Evolutionary conservation across 2,329 filamentous ascomycete genomes (phyloP).

Genomic region (Venturiaceae sp.): DNA sequence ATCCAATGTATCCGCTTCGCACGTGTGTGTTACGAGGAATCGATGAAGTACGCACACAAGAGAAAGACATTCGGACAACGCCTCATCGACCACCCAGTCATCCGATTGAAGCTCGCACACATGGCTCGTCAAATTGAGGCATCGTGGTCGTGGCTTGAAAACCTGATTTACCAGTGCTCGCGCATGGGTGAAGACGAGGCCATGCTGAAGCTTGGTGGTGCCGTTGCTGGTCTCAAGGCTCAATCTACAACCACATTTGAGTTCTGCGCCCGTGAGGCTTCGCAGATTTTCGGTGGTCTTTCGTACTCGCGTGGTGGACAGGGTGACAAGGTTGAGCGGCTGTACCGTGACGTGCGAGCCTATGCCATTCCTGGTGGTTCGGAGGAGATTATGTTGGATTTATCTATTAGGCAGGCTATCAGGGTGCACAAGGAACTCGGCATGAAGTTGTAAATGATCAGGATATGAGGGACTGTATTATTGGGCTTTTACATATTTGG

Average conservation of each 20-base stretch:
- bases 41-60: constrained; percentile 95
- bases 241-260: constrained; percentile 92
- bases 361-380: constrained; percentile 91
- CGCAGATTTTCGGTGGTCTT: constrained; percentile 93
- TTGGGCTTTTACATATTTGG: no score
- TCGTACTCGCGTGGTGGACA: constrained; percentile 90
- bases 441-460: constrained; percentile 83
- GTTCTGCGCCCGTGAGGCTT: constrained; percentile 92
- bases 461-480: no score
- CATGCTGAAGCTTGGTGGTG: constrained; percentile 89
- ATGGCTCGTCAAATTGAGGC: constrained; percentile 98
- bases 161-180: constrained; percentile 84
- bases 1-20: constrained; percentile 95
- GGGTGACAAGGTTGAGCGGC: constrained; percentile 85
- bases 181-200: constrained; percentile 91
- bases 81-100: constrained; percentile 93
- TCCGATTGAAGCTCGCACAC: constrained; percentile 93
- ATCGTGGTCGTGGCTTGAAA: constrained; percentile 94
- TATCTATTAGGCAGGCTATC: constrained; percentile 86
- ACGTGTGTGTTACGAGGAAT: constrained; percentile 94
- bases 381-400: constrained; percentile 97
- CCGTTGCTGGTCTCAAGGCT: constrained; percentile 89
- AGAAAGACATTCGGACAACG: constrained; percentile 93
- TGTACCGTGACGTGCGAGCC: constrained; percentile 90
- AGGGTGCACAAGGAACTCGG: constrained; percentile 83